Evolutionary conservation across 108 stramenopile genomes (phyloP).

Genomic region (Mayamaea pseudoterrestris): DNA sequence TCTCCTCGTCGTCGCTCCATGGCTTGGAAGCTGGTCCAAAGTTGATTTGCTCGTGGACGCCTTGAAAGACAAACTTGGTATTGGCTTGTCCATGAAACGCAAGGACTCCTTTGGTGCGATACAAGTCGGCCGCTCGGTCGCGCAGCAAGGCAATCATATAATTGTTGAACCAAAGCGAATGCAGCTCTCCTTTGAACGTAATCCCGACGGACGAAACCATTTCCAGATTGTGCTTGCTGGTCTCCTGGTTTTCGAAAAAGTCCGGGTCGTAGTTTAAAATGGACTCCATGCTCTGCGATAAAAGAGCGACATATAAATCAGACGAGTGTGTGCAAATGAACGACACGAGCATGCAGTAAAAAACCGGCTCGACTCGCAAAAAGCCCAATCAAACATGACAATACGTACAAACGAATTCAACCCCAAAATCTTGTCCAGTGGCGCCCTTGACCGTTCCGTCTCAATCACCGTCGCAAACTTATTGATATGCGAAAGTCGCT

Average conservation of each 20-base stretch:
- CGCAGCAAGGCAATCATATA: slow-evolving; percentile 64
- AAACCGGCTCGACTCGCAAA: too few relatives aligned
- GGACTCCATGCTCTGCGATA: slow-evolving; percentile 60
- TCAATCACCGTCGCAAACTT: slow-evolving; percentile 38
- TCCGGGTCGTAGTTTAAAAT: slow-evolving; percentile 82
- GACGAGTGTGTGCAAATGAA: too few relatives aligned
- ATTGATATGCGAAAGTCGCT: slow-evolving; percentile 32
- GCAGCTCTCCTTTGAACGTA: slow-evolving; percentile 54
- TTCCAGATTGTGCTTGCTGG: slow-evolving; percentile 68
- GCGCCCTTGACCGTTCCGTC: slow-evolving; percentile 22
- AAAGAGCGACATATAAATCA: too few relatives aligned
- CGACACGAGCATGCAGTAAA: too few relatives aligned
- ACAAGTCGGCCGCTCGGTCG: slow-evolving; percentile 81
- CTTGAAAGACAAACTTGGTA: slow-evolving; percentile 90
- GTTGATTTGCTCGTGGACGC: slow-evolving; percentile 82
- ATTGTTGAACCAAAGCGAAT: slow-evolving; percentile 33
- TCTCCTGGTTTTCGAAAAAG: slow-evolving; percentile 49
- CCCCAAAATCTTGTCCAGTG: slow-evolving; percentile 63
- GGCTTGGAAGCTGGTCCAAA: slow-evolving; percentile 28
- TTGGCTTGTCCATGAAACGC: slow-evolving; percentile 79
- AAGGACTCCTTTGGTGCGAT: slow-evolving; percentile 89
- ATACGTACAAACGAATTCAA: slow-evolving; percentile 60
- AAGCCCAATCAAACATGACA: too few relatives aligned
- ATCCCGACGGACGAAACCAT: slow-evolving; percentile 50
- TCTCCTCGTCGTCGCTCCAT: slow-evolving; percentile 41